Conservation (phyloP, 2,329 filamentous ascomycete genomes). For the Epichloe uncinata region DNA sequence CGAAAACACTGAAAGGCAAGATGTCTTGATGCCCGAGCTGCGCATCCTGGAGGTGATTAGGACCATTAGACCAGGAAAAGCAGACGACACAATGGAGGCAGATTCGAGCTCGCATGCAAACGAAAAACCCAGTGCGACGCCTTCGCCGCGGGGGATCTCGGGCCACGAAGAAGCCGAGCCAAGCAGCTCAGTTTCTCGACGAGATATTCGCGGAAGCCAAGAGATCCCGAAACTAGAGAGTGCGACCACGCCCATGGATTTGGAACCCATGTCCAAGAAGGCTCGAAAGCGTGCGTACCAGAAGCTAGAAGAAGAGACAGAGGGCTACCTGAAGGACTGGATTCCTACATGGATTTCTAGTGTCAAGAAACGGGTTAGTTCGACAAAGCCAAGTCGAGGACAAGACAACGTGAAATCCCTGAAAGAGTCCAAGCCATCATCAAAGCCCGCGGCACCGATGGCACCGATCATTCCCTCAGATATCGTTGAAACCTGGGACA, state of each 20-base stretch:
- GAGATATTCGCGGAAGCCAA: not conserved
- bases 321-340: not conserved
- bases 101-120: too few species aligned
- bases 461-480: too few species aligned
- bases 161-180: not conserved
- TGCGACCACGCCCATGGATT: not conserved
- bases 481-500: too few species aligned
- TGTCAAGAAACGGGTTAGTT: not conserved
- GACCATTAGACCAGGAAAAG: not conserved
- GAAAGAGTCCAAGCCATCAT: not conserved
- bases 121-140: not conserved
- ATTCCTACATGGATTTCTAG: not conserved
- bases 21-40: not conserved
- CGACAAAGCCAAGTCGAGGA: not conserved
- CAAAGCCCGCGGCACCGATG: not conserved
- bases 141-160: not conserved
- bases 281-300: not conserved
- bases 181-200: too few species aligned
- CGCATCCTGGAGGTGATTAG: not conserved
- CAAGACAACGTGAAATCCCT: not conserved
- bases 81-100: not conserved
- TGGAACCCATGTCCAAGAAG: not conserved
- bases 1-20: not conserved
- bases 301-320: conserved; percentile 1
- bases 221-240: not conserved